Conservation (phyloP, 176 grass and related monocot species). For the Hyparrhenia diplandra region DNA sequence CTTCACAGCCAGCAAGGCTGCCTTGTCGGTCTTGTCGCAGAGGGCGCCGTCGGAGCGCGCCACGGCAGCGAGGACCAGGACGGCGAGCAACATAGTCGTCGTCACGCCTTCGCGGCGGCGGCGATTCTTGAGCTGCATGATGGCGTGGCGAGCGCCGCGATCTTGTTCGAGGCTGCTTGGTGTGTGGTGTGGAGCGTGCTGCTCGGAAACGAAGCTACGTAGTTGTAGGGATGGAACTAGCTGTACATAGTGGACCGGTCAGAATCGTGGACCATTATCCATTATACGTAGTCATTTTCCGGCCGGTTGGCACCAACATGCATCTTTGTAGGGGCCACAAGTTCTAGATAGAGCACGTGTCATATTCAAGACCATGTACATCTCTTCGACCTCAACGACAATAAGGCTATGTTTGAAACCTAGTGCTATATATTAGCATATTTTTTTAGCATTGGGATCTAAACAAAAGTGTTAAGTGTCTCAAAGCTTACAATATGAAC, state of each 20-base stretch:
- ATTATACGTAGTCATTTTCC: too few species aligned
- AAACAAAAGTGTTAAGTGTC: too few species aligned
- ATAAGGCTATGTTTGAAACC: too few species aligned
- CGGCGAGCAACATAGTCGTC: not conserved
- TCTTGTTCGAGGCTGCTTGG: not conserved
- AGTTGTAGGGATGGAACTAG: not conserved
- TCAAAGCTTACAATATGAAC: too few species aligned
- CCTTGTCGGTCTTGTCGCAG: slow-evolving; percentile 48
- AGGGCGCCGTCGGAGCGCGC: not conserved
- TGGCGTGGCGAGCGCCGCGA: not conserved
- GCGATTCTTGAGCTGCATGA: not conserved
- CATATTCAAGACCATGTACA: too few species aligned
- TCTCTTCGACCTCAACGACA: too few species aligned
- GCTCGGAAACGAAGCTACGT: not conserved
- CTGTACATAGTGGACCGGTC: not conserved
- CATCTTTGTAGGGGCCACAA: too few species aligned
- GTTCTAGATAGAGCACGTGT: too few species aligned
- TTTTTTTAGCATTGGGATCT: too few species aligned
- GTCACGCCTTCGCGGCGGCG: not conserved
- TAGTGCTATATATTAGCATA: too few species aligned
- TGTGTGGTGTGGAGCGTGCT: too few species aligned
- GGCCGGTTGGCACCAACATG: too few species aligned
- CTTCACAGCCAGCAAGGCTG: slow-evolving; percentile 35
- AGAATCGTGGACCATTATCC: not conserved
- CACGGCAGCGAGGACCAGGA: not conserved